Conservation (phyloP, 148 eudicot species). For the Bassia scoparia region DNA sequence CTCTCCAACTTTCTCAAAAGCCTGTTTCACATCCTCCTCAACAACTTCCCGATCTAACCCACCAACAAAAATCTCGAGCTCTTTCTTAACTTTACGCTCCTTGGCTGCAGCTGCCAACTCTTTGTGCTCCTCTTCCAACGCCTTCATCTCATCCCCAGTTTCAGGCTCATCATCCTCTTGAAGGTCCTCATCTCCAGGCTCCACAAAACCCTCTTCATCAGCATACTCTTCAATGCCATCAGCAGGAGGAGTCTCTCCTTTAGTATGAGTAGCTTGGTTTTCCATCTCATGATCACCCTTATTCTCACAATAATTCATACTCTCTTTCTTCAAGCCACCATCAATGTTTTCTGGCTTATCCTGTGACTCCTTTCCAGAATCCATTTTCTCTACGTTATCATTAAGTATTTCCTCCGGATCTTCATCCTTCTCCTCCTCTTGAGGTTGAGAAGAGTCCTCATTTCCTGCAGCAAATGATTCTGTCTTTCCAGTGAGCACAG, state of each 20-base stretch:
- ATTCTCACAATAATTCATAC: conserved; percentile 14
- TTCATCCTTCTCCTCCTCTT: conserved; percentile 27
- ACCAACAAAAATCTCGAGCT: conserved; percentile 79
- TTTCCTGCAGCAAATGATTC: conserved; percentile 27
- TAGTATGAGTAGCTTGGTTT: conserved; percentile 24
- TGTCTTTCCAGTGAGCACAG: conserved; percentile 4
- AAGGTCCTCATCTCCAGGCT: conserved; percentile 50
- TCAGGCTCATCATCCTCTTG: conserved; percentile 44
- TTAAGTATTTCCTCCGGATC: conserved; percentile 24
- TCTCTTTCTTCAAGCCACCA: conserved; percentile 21
- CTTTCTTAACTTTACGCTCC: conserved; percentile 66
- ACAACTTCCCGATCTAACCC: conserved; percentile 69
- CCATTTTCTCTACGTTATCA: conserved; percentile 24
- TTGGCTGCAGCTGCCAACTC: conserved; percentile 61
- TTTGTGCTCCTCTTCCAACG: conserved; percentile 46
- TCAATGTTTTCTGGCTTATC: conserved; percentile 20
- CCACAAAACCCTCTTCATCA: conserved; percentile 49
- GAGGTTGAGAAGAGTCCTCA: conserved; percentile 23
- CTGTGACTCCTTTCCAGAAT: conserved; percentile 13
- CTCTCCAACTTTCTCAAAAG: conserved; percentile 67
- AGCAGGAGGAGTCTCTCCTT: conserved; percentile 31
- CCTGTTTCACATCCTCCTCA: conserved; percentile 69
- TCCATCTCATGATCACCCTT: conserved; percentile 30
- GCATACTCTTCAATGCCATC: conserved; percentile 45
- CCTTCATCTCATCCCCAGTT: conserved; percentile 34